A percentile compares a stretch with the other conserved stretches of the same genome.
phyloP scores from a whole-genome alignment of 257 asterid species.

The Anisodus tanguticus region DNA sequence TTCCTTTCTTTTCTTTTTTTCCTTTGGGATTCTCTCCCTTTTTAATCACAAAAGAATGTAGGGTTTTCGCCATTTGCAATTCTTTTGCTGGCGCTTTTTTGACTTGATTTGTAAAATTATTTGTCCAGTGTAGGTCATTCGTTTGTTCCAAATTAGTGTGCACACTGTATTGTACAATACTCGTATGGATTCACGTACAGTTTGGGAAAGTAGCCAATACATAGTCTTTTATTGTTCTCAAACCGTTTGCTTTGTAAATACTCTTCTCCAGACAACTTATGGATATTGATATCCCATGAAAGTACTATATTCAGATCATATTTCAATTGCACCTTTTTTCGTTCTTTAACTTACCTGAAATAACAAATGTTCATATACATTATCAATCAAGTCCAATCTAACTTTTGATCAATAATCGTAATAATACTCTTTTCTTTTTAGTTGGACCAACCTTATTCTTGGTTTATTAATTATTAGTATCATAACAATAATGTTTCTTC shows the following conservation, averaged over 20 bases:
- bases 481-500: neutral
- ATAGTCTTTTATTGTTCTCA: neutral
- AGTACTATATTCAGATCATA: neutral
- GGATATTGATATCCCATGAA: neutral
- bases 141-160: conserved; percentile 28
- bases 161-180: conserved; percentile 8
- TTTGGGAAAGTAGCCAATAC: conserved; percentile 19
- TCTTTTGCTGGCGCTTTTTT: conserved; percentile 31
- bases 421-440: neutral
- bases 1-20: neutral
- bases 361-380: neutral
- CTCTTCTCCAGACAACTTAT: neutral
- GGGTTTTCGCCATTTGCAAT: conserved; percentile 36
- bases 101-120: conserved; percentile 33
- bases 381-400: neutral
- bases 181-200: conserved; percentile 23
- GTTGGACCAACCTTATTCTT: conserved; percentile 3
- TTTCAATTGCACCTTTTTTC: neutral
- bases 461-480: neutral
- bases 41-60: conserved; percentile 24
- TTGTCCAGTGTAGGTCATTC: conserved; percentile 46
- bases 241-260: conserved; percentile 8
- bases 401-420: neutral
- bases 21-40: neutral
- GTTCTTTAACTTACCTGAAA: neutral